Percentiles rank a stretch among this genome's conserved stretches.
Evolutionary conservation across 345 rosid genomes (phyloP).

Genomic region (Eucalyptus tenuipes): DNA sequence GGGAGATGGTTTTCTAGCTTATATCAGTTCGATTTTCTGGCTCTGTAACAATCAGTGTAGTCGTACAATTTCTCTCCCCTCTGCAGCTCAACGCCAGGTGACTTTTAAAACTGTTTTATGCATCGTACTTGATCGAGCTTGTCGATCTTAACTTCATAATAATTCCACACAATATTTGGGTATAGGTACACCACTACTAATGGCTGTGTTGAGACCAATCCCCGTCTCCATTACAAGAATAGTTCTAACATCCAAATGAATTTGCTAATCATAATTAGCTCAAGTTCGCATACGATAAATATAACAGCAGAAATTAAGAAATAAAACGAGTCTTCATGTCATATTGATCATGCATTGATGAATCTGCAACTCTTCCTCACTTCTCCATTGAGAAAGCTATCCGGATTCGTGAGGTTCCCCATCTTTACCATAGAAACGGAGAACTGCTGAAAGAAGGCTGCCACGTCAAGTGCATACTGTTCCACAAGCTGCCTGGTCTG

Average conservation of each 20-base stretch:
- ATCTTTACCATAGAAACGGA: constrained; percentile 78
- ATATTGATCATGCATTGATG: constrained; percentile 45
- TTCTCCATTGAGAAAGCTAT: constrained; percentile 57
- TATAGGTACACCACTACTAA: background rate
- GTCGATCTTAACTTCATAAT: background rate
- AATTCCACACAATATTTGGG: background rate
- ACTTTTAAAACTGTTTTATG: background rate
- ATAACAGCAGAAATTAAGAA: background rate
- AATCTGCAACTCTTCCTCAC: constrained; percentile 73
- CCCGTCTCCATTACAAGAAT: background rate
- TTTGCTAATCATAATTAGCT: background rate
- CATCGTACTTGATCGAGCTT: background rate
- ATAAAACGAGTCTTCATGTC: background rate
- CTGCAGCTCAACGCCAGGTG: background rate
- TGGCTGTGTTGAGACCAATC: background rate
- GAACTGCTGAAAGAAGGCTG: constrained; percentile 74
- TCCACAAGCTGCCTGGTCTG: constrained; percentile 49
- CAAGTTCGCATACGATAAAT: background rate
- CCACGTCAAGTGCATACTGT: constrained; percentile 43
- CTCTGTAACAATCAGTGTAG: background rate
- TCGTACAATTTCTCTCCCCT: background rate
- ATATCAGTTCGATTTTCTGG: background rate
- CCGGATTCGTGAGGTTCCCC: constrained; percentile 67
- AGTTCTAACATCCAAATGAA: background rate
- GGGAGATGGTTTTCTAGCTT: background rate